Evolutionary conservation across 1,284 basidiomycete genomes (phyloP).

Genomic region (Trichosporon sp.): DNA sequence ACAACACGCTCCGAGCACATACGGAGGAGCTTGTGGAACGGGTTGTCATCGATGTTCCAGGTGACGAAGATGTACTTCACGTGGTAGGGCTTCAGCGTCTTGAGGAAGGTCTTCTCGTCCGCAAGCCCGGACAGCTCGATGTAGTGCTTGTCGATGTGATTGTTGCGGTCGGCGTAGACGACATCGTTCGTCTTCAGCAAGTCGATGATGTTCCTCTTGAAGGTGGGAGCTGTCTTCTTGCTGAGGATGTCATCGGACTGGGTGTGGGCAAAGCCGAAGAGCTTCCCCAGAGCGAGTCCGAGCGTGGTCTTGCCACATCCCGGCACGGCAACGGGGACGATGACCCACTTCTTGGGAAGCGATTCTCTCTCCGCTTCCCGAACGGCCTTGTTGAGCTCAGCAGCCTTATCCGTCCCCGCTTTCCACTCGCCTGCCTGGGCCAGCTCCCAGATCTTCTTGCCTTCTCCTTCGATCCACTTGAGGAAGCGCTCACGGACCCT

Average conservation of each 20-base stretch:
- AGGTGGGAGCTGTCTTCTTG: slow-evolving; percentile 76
- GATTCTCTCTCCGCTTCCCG: slow-evolving; percentile 37
- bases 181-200: slow-evolving; percentile 69
- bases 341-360: slow-evolving; percentile 71
- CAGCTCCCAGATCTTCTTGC: slow-evolving; percentile 59
- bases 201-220: slow-evolving; percentile 72
- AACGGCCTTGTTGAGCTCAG: slow-evolving; percentile 32
- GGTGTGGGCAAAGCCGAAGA: slow-evolving; percentile 83
- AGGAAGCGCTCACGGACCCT: slow-evolving; percentile 79
- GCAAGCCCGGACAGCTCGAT: slow-evolving; percentile 64
- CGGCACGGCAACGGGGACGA: slow-evolving; percentile 87
- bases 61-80: slow-evolving; percentile 76
- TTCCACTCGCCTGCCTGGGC: slow-evolving; percentile 54
- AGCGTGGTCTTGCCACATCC: slow-evolving; percentile 95
- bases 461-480: slow-evolving; percentile 65
- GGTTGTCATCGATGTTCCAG: slow-evolving; percentile 68
- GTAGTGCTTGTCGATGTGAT: slow-evolving; percentile 79
- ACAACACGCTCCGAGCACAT: slow-evolving; percentile 75
- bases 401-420: slow-evolving; percentile 14
- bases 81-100: slow-evolving; percentile 38
- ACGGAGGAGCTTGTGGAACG: slow-evolving; percentile 64
- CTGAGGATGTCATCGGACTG: slow-evolving; percentile 86
- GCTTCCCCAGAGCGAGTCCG: slow-evolving; percentile 71
- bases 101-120: slow-evolving; percentile 32
- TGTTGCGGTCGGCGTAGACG: slow-evolving; percentile 91